Base-by-base conservation (phyloP, 306 rosid genomes). In the Malus fusca region DNA sequence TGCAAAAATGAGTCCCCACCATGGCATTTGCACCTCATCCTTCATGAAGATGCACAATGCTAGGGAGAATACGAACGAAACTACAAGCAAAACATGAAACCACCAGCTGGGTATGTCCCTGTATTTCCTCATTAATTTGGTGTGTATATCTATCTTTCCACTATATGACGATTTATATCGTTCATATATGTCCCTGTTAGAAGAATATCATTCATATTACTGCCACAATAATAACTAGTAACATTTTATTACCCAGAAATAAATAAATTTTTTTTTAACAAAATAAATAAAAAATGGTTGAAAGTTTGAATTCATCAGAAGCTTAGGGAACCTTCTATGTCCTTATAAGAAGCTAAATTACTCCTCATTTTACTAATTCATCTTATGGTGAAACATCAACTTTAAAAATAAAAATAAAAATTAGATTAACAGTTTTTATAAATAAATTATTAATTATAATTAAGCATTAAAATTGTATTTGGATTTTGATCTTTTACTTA, bases 1-100 rank as follows among this genome's bases (percentile, higher is more conserved):
- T 3, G 94, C 94, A 67, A 87, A 88, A 46, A 91, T 55, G 68
- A 91, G 94, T 18, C 73, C 94, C 94, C 97, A 91, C 90, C 92
- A 86, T 11, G 92, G 88, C 91, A 91, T 65, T 85, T 91, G 97
- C 17, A 89, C 19, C 70, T 91, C 60, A 13, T 85, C 79, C 11
- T 78, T 83, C 88, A 76, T 75, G 71, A 86, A 79, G 69, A 77
- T 83, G 70, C 85, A 86, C 10, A 86, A 44, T 2, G 13, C 56
- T 25, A 91, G 82, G 42, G 90, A 81, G 13, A 89, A 78, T 19
- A 78, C 0, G 23, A 91, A 44, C 0, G 97, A 77, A 42, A n/a
- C 11, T 58, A 13, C 17, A 69, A 89, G 88, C 63, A 84, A 68
- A 56, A 23, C 23, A 69, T 86, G 81, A 81, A 89, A 91, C 92